Conservation (phyloP, 2,329 filamentous ascomycete species). For the Cadophora gregata region DNA sequence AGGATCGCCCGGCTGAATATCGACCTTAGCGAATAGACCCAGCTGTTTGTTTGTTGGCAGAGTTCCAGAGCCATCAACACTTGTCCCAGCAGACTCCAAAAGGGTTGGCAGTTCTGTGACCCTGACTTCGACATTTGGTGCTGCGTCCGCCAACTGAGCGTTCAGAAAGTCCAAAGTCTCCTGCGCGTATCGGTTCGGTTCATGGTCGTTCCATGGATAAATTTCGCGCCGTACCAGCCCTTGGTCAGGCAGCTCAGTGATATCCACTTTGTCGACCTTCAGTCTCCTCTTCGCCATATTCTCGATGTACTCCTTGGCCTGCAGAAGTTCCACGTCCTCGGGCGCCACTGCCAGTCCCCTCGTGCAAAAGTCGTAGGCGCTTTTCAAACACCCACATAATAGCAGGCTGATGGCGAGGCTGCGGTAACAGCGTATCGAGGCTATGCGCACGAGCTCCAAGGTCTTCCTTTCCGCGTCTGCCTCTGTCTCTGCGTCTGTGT, state of each 20-base stretch:
- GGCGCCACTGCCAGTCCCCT: conserved; percentile 63
- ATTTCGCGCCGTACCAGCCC: conserved; percentile 72
- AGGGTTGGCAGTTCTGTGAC: conserved; percentile 79
- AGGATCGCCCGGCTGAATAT: conserved; percentile 76
- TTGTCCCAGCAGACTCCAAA: conserved; percentile 53
- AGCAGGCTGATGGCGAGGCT: conserved; percentile 63
- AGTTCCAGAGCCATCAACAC: conserved; percentile 52
- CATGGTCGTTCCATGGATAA: conserved; percentile 72
- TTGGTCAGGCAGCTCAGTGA: conserved; percentile 68
- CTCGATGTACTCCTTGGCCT: conserved; percentile 60
- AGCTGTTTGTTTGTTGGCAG: conserved; percentile 75
- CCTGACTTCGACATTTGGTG: conserved; percentile 81
- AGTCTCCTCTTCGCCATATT: conserved; percentile 57
- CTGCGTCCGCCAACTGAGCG: conserved; percentile 67
- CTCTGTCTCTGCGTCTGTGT: conserved; percentile 40
- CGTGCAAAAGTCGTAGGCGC: conserved; percentile 68
- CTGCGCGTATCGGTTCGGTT: conserved; percentile 72
- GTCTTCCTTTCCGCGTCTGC: conserved; percentile 47
- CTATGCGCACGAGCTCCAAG: conserved; percentile 53
- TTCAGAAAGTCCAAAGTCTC: conserved; percentile 78
- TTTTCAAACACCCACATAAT: conserved; percentile 71
- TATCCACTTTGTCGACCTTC: conserved; percentile 51
- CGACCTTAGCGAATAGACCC: conserved; percentile 85
- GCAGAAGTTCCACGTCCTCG: conserved; percentile 59
- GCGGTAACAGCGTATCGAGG: conserved; percentile 64